Conservation (phyloP, 768 basidiomycete genomes). For the Trametes villosa region DNA sequence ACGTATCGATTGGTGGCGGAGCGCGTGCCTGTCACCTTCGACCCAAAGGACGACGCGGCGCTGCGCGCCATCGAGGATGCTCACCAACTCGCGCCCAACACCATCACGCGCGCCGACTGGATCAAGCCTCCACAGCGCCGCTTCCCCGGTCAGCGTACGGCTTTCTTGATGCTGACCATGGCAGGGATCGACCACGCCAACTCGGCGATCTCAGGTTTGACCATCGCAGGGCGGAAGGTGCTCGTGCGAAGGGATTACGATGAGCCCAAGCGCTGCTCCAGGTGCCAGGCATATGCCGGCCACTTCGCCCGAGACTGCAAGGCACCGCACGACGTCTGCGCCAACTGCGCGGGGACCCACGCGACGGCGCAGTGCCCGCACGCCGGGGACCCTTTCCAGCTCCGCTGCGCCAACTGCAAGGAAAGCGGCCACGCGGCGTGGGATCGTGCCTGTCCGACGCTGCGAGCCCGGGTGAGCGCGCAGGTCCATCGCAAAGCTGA, state of each 20-base stretch:
- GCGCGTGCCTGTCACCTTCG: conserved; percentile 1
- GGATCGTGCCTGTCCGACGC: conserved; percentile 29
- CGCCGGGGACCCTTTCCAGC: background rate
- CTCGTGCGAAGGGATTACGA: no score
- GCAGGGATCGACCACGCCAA: conserved; percentile 28
- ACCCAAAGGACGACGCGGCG: background rate
- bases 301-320: no score
- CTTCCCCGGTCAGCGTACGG: conserved; percentile 21
- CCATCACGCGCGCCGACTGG: conserved; percentile 23
- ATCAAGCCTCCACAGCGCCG: conserved; percentile 31
- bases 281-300: no score
- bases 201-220: conserved; percentile 4
- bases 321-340: no score
- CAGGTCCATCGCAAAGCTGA: background rate
- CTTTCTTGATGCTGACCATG: conserved; percentile 32
- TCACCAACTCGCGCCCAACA: no score
- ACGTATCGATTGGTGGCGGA: conserved; percentile 1
- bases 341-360: no score
- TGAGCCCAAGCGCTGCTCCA: no score
- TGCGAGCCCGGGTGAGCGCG: background rate
- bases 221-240: no score
- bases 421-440: conserved; percentile 35
- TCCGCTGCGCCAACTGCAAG: conserved; percentile 33
- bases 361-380: background rate
- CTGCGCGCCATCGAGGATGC: background rate